These are phyloP conservation scores for Kondoa malvinella DNA, from an alignment of 768 basidiomycete species.

Conservation along the genomic window DNA sequence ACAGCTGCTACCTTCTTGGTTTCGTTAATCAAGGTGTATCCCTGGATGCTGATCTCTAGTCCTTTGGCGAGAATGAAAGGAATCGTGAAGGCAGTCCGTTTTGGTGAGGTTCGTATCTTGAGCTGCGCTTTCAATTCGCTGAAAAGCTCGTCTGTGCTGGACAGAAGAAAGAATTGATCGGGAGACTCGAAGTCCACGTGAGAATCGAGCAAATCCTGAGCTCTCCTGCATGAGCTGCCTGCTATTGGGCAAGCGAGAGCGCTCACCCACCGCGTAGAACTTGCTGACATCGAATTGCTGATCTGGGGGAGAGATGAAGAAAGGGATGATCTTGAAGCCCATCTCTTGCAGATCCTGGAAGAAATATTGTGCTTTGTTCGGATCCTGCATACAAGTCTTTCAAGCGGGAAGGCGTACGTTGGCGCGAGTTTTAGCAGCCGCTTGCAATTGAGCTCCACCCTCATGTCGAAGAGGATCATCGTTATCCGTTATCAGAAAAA, in stretches of 20 bases:
- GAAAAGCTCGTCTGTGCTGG: background rate
- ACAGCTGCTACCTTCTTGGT: background rate
- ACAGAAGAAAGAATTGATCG: background rate
- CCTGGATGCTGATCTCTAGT: conserved; percentile 63
- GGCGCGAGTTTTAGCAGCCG: background rate
- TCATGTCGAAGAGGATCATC: conserved; percentile 45
- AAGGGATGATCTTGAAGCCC: conserved; percentile 65
- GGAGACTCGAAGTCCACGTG: background rate
- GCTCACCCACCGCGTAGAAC: conserved; percentile 40
- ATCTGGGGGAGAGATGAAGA: conserved; percentile 60
- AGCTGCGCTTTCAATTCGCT: background rate
- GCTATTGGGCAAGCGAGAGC: background rate
- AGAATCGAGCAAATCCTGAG: background rate
- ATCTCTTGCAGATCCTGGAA: conserved; percentile 61
- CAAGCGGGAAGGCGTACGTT: background rate
- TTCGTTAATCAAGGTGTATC: conserved; percentile 34
- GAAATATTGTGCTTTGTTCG: background rate
- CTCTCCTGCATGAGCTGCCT: background rate
- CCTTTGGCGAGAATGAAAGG: conserved; percentile 61
- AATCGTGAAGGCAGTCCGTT: conserved; percentile 63
- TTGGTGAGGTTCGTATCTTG: conserved; percentile 45
- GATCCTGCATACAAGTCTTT: background rate
- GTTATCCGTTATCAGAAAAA: conserved; percentile 84
- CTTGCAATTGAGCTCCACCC: conserved; percentile 31
- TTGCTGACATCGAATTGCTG: conserved; percentile 53